phyloP scores from a whole-genome alignment of 768 basidiomycete species.

The Podaxis rugospora region DNA sequence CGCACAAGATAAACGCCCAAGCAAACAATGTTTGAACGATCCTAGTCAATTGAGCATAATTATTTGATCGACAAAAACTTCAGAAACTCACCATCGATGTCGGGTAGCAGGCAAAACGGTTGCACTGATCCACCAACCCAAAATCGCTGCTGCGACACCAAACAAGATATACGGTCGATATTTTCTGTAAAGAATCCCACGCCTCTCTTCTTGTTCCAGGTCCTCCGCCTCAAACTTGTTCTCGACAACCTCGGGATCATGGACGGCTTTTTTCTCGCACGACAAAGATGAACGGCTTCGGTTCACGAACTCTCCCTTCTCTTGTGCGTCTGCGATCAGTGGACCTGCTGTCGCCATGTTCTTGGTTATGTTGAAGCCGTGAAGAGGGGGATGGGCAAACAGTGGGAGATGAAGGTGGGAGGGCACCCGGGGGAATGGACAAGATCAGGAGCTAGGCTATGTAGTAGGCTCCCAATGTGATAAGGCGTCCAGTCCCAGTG shows the following conservation, averaged over 20 bases:
- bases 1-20: slow-evolving; percentile 77
- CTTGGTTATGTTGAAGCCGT: neutral
- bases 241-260: slow-evolving; percentile 20
- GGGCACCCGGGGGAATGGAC: neutral
- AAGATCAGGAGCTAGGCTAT: neutral
- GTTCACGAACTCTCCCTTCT: neutral
- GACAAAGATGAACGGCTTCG: slow-evolving; percentile 1
- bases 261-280: slow-evolving; percentile 14
- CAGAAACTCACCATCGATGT: slow-evolving; percentile 58
- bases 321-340: neutral
- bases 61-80: slow-evolving; percentile 1
- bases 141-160: slow-evolving; percentile 53
- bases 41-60: slow-evolving; percentile 33
- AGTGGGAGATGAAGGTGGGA: neutral
- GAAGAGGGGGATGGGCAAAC: neutral
- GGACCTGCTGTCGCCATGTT: slow-evolving; percentile 1
- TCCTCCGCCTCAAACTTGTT: slow-evolving; percentile 19
- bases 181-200: slow-evolving; percentile 18
- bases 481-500: neutral
- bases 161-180: slow-evolving; percentile 44
- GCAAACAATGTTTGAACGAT: slow-evolving; percentile 78
- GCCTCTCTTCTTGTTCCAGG: slow-evolving; percentile 11
- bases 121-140: slow-evolving; percentile 85
- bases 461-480: neutral
- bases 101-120: slow-evolving; percentile 66